Evolutionary conservation across 371 early-diverging fungal genomes (phyloP).

Genomic region (Mucor plumbeus): DNA sequence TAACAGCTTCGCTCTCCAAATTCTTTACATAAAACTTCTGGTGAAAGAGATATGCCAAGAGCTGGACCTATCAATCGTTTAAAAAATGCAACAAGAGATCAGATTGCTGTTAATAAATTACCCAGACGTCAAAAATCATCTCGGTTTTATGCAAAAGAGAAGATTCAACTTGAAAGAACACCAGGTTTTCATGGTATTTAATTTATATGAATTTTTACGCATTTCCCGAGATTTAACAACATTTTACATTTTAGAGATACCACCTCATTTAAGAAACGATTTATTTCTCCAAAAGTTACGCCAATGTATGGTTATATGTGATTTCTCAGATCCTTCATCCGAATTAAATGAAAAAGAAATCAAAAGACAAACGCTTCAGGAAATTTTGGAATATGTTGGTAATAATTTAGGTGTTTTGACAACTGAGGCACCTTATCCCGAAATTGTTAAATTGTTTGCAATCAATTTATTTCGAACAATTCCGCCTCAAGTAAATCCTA

Average conservation of each 20-base stretch:
- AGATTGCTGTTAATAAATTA: constrained; percentile 80
- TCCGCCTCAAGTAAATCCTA: constrained; percentile 94
- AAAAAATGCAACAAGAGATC: constrained; percentile 83
- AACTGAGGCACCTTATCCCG: constrained; percentile 87
- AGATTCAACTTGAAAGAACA: constrained; percentile 81
- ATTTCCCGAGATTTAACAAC: background rate
- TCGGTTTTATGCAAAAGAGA: constrained; percentile 84
- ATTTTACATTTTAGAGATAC: constrained; percentile 61
- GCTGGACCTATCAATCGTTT: constrained; percentile 78
- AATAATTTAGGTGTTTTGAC: constrained; percentile 85
- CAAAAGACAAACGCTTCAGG: constrained; percentile 87
- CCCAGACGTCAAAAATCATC: constrained; percentile 88
- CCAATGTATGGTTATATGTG: constrained; percentile 92
- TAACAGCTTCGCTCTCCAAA: constrained; percentile 28
- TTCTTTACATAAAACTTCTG: constrained; percentile 11
- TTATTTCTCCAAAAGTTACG: constrained; percentile 88
- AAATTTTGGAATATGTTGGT: constrained; percentile 91
- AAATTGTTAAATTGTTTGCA: constrained; percentile 90
- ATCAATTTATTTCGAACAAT: constrained; percentile 93
- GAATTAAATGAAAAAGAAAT: constrained; percentile 94
- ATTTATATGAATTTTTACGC: background rate
- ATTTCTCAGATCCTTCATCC: constrained; percentile 88
- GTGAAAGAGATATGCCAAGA: constrained; percentile 59
- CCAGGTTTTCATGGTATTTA: constrained; percentile 75
- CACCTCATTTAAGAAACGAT: constrained; percentile 73